phyloP scores from a whole-genome alignment of 495 filamentous ascomycete species.

The Aspergillus steynii region DNA sequence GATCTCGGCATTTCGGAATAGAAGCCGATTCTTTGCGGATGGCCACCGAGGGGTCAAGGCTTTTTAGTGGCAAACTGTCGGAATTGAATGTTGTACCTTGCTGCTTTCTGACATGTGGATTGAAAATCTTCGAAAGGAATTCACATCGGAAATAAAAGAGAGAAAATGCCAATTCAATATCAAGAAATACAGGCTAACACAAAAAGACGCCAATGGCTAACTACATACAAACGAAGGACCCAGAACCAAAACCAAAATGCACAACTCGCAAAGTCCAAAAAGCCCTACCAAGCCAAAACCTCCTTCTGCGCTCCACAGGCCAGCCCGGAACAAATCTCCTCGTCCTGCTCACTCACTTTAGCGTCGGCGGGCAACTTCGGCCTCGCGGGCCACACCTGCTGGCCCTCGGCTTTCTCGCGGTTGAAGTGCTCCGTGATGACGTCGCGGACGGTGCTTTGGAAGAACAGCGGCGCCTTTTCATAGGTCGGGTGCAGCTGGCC shows the following conservation, averaged over 20 bases:
- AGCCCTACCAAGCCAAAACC: constrained; percentile 30
- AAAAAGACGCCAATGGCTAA: background rate
- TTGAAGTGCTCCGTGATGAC: constrained; percentile 42
- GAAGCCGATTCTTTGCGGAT: too few relatives aligned
- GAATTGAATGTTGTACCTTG: too few relatives aligned
- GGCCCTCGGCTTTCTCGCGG: constrained; percentile 35
- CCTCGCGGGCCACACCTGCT: constrained; percentile 47
- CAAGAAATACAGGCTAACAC: background rate
- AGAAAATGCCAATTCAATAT: too few relatives aligned
- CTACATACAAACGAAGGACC: background rate
- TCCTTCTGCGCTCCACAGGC: constrained; percentile 29
- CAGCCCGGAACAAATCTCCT: constrained; percentile 26
- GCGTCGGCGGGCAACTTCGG: constrained; percentile 24
- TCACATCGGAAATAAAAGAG: too few relatives aligned
- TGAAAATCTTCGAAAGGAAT: too few relatives aligned
- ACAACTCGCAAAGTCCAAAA: background rate
- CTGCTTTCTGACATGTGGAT: too few relatives aligned
- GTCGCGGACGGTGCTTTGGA: constrained; percentile 46
- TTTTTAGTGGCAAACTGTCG: too few relatives aligned
- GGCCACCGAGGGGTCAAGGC: too few relatives aligned
- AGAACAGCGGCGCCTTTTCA: constrained; percentile 50
- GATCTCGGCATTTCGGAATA: background rate
- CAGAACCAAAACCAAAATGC: background rate
- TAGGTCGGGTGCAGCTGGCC: constrained; percentile 51
- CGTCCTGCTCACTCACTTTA: constrained; percentile 29